Percentiles rank a stretch among this genome's conserved stretches.
These are phyloP conservation scores for Elsinoe necatrix DNA, from an alignment of 2,329 filamentous ascomycete genomes.

Conservation along the genomic window DNA sequence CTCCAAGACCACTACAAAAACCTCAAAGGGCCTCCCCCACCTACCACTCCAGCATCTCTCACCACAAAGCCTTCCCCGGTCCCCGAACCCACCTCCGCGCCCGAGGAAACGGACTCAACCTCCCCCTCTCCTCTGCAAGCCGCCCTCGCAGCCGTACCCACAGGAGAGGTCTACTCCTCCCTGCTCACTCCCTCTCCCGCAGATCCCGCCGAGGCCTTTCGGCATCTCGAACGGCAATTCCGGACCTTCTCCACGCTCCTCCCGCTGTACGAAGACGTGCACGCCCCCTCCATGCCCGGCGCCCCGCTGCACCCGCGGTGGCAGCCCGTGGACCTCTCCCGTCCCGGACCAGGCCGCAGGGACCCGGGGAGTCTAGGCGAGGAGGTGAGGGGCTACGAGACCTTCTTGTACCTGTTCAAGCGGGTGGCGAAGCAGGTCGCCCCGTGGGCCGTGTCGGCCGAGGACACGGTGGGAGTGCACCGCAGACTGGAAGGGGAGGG, in stretches of 20 bases:
- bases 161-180: background rate
- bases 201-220: background rate
- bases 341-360: background rate
- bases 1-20: background rate
- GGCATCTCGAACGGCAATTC: slow-evolving; percentile 1
- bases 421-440: background rate
- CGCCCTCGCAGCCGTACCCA: background rate
- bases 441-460: background rate
- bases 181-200: background rate
- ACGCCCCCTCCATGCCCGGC: background rate
- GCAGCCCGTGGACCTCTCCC: background rate
- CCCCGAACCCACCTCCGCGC: background rate
- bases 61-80: background rate
- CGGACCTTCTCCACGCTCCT: background rate
- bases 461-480: background rate
- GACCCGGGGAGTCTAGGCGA: background rate
- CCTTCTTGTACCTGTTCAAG: background rate
- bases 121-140: background rate
- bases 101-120: background rate
- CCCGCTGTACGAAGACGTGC: background rate
- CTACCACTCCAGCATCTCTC: background rate
- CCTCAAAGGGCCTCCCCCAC: background rate
- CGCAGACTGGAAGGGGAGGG: background rate
- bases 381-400: background rate
- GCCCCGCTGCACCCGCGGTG: slow-evolving; percentile 1